Evolutionary conservation across 2,329 filamentous ascomycete genomes (phyloP).

Genomic region (Aspergillus awamori): DNA sequence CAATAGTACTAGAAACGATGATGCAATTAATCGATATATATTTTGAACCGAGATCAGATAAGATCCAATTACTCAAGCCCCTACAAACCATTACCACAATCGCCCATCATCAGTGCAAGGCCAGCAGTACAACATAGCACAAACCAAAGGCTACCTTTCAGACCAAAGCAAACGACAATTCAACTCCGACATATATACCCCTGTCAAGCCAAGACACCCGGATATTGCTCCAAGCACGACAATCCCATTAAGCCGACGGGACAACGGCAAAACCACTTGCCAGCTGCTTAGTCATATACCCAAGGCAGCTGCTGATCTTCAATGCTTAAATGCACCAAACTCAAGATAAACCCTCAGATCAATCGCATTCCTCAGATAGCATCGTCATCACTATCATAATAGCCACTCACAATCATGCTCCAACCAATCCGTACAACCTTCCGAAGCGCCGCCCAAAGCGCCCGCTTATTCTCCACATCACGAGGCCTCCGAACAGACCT

Average conservation of each 20-base stretch:
- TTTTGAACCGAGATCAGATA: not conserved
- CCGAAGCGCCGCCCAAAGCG: slow-evolving; percentile 13
- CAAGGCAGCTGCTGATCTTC: not conserved
- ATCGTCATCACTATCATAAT: slow-evolving; percentile 12
- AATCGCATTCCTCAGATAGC: not conserved
- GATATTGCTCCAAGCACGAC: not conserved
- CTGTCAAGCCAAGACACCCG: not conserved
- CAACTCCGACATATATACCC: not conserved
- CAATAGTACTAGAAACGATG: too few species aligned
- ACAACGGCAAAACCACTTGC: not conserved
- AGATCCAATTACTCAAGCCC: not conserved
- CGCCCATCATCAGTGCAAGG: not conserved
- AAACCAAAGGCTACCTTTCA: not conserved
- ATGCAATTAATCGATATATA: not conserved
- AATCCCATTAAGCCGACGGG: slow-evolving; percentile 6
- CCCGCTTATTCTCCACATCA: slow-evolving; percentile 39
- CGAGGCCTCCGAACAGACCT: slow-evolving; percentile 32
- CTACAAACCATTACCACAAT: not conserved
- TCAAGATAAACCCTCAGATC: not conserved
- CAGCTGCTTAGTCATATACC: slow-evolving; percentile 3
- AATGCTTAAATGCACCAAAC: slow-evolving; percentile 1
- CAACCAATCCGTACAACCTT: slow-evolving; percentile 17
- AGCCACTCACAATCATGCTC: slow-evolving; percentile 13
- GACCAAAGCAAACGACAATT: not conserved
- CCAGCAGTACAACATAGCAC: not conserved